Percentiles rank a stretch among this genome's conserved stretches.
phyloP scores from a whole-genome alignment of 1,284 basidiomycete genomes.

The Rhodotorula sp. region DNA sequence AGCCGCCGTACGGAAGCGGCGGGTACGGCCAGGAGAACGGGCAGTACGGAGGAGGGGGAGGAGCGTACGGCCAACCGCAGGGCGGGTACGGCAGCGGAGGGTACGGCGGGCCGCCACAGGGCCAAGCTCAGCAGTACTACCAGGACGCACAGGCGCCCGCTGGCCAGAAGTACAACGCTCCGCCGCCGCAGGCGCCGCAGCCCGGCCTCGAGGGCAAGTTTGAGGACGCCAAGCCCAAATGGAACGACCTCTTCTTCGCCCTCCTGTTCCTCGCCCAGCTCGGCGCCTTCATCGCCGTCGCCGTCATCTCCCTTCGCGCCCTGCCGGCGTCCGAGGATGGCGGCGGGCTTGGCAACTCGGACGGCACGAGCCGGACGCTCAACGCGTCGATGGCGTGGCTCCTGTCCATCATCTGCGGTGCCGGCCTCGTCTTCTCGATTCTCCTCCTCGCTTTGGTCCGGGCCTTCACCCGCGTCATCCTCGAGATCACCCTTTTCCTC shows the following conservation, averaged over 20 bases:
- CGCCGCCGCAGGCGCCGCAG: constrained; percentile 16
- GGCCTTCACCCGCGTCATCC: constrained; percentile 72
- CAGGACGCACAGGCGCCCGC: constrained; percentile 12
- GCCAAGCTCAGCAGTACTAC: constrained; percentile 16
- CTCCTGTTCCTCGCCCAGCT: constrained; percentile 52
- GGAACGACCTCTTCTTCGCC: constrained; percentile 48
- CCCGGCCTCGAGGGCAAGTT: constrained; percentile 32
- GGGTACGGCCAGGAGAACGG: too few relatives aligned
- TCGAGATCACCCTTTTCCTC: constrained; percentile 69
- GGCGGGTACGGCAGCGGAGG: neutral
- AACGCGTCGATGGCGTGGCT: constrained; percentile 41
- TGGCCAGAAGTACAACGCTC: constrained; percentile 22
- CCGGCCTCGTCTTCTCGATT: constrained; percentile 35
- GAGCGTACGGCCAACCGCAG: neutral
- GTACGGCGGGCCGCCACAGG: neutral
- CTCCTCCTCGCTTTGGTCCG: constrained; percentile 40
- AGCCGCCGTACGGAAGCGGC: neutral
- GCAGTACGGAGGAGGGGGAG: neutral
- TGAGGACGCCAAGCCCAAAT: constrained; percentile 39
- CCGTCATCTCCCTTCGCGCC: constrained; percentile 51
- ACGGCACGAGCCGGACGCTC: constrained; percentile 37
- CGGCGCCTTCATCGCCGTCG: constrained; percentile 50
- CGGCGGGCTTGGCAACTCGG: constrained; percentile 29
- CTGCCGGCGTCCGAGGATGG: constrained; percentile 16
- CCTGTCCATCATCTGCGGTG: constrained; percentile 28